Conservation (phyloP, 495 filamentous ascomycete species). For the Clavariopsis aquatica region DNA sequence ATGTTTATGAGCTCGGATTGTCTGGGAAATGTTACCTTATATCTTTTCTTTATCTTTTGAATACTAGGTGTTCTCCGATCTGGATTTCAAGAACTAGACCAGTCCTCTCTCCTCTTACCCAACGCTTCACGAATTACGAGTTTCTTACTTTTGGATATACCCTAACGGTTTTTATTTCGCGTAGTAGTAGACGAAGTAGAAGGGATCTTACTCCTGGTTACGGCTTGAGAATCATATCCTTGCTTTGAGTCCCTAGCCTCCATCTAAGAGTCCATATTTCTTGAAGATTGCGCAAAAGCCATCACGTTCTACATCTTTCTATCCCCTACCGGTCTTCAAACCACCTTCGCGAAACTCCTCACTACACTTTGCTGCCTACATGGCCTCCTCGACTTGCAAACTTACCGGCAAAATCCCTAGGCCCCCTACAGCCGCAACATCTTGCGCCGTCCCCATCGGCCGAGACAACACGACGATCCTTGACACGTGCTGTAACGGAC, state of each 20-base stretch:
- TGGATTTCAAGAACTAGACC: background rate
- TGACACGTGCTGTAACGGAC: conserved; percentile 28
- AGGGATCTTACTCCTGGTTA: no score
- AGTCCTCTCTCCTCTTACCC: background rate
- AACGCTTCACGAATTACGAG: background rate
- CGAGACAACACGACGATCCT: conserved; percentile 26
- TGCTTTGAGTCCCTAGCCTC: no score
- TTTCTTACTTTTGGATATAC: background rate
- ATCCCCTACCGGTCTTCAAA: background rate
- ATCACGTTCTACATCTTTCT: no score
- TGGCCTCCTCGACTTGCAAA: background rate
- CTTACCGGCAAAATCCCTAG: conserved; percentile 3
- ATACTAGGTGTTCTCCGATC: background rate
- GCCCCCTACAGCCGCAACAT: conserved; percentile 10
- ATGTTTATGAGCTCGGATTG: conserved; percentile 10
- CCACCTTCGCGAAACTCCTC: background rate
- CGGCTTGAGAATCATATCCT: background rate
- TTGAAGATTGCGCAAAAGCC: no score
- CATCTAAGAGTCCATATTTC: no score
- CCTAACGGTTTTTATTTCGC: background rate
- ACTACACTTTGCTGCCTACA: background rate
- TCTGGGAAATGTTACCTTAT: background rate
- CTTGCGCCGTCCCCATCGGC: conserved; percentile 28
- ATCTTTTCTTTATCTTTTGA: background rate
- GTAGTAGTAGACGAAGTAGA: no score